phyloP scores from a whole-genome alignment of 176 grass and related monocot species.

The Carex kokanica region DNA sequence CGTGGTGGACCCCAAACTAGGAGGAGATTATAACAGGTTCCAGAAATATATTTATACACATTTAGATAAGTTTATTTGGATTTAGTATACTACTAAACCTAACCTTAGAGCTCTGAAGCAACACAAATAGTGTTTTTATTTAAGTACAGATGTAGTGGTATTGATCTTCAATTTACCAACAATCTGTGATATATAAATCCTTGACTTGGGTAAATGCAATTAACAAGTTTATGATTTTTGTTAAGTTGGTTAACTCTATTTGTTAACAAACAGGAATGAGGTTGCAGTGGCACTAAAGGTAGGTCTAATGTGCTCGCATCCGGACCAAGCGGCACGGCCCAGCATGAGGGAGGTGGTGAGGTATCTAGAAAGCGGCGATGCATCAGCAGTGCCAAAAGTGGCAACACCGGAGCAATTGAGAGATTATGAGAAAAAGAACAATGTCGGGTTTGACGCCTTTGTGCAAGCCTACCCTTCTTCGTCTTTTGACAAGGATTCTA shows the following conservation, averaged over 20 bases:
- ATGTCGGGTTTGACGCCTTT: slow-evolving; percentile 9
- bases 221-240: background rate
- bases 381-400: background rate
- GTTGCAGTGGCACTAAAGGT: slow-evolving; percentile 19
- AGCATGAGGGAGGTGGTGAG: slow-evolving; percentile 26
- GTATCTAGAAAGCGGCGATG: slow-evolving; percentile 2
- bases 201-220: background rate
- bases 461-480: slow-evolving; percentile 17
- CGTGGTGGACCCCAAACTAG: slow-evolving; percentile 17
- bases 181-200: background rate
- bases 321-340: background rate
- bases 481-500: slow-evolving; percentile 23
- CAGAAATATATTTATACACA: background rate
- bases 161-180: background rate
- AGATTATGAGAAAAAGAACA: slow-evolving; percentile 12
- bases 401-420: slow-evolving; percentile 21
- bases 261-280: slow-evolving; percentile 16
- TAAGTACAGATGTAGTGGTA: background rate
- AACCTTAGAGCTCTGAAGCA: background rate
- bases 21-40: slow-evolving; percentile 15
- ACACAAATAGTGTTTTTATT: background rate
- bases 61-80: background rate
- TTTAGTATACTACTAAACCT: background rate
- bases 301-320: slow-evolving; percentile 25
- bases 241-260: background rate